phyloP scores from a whole-genome alignment of 345 rosid genomes.

The Populus pruinosa region DNA sequence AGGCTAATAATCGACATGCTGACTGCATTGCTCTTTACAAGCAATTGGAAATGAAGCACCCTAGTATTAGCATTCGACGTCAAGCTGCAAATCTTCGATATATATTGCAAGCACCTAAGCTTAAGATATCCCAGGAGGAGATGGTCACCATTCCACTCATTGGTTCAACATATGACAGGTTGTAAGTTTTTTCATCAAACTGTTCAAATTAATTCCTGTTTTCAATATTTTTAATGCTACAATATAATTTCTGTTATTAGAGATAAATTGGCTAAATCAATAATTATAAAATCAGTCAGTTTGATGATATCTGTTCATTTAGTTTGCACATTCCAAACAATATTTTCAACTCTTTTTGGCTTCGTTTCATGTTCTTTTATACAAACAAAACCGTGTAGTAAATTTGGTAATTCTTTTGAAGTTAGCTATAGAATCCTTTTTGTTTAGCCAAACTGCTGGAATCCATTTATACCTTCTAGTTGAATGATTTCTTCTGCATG shows the following conservation, averaged over 20 bases:
- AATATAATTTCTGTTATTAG: no score
- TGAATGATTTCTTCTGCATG: neutral
- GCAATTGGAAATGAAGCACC: slow-evolving; percentile 82
- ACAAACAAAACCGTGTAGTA: neutral
- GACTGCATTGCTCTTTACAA: slow-evolving; percentile 88
- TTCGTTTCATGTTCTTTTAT: neutral
- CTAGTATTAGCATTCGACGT: slow-evolving; percentile 72
- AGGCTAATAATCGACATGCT: slow-evolving; percentile 78
- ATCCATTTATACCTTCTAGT: neutral
- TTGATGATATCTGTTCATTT: no score
- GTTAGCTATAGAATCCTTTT: neutral
- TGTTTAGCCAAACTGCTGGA: neutral
- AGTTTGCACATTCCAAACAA: no score
- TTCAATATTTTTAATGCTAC: neutral
- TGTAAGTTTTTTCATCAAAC: neutral
- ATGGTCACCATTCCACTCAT: slow-evolving; percentile 82
- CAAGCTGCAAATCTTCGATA: slow-evolving; percentile 92
- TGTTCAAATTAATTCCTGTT: neutral
- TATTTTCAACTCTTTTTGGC: neutral
- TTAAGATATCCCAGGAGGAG: slow-evolving; percentile 87
- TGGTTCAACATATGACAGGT: slow-evolving; percentile 80
- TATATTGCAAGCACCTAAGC: slow-evolving; percentile 91
- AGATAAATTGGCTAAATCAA: no score
- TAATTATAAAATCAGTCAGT: no score
- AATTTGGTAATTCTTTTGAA: neutral